A percentile compares a stretch with the other conserved stretches of the same genome.
phyloP scores from a whole-genome alignment of 75 land plant genomes.

The Picea glauca region DNA sequence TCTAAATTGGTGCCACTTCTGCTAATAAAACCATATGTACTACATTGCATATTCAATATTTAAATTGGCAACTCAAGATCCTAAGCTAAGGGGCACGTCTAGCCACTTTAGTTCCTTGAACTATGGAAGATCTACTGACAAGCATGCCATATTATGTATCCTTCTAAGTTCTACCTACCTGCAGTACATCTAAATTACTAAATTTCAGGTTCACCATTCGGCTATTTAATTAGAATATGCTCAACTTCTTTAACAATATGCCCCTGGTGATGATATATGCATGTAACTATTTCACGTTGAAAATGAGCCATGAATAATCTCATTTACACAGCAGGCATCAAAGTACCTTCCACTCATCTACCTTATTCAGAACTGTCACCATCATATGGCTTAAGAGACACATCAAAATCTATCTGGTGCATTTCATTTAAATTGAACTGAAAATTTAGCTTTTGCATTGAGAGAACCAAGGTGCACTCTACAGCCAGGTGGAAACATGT shows the following conservation, averaged over 20 bases:
- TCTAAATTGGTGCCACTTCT: background rate
- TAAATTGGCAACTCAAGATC: background rate
- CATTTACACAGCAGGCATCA: background rate
- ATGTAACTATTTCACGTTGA: background rate
- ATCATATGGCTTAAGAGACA: background rate
- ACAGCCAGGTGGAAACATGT: no score
- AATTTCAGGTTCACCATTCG: background rate
- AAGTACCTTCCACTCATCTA: background rate
- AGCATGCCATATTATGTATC: background rate
- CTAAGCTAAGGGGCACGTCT: background rate
- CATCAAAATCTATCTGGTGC: no score
- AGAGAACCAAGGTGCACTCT: background rate
- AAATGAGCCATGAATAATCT: background rate
- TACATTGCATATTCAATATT: background rate
- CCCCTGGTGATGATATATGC: background rate
- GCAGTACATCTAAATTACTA: no score
- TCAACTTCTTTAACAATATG: background rate
- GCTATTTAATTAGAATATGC: background rate
- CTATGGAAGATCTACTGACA: background rate
- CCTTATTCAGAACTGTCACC: background rate
- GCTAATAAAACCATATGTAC: background rate
- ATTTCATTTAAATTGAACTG: background rate
- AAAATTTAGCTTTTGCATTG: background rate
- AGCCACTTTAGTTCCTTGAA: background rate
- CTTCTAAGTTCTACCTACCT: background rate